Evolutionary conservation across 2,329 filamentous ascomycete genomes (phyloP), one percentile per base, ranked within the genome.

Genomic region (Aureobasidium sp.): DNA sequence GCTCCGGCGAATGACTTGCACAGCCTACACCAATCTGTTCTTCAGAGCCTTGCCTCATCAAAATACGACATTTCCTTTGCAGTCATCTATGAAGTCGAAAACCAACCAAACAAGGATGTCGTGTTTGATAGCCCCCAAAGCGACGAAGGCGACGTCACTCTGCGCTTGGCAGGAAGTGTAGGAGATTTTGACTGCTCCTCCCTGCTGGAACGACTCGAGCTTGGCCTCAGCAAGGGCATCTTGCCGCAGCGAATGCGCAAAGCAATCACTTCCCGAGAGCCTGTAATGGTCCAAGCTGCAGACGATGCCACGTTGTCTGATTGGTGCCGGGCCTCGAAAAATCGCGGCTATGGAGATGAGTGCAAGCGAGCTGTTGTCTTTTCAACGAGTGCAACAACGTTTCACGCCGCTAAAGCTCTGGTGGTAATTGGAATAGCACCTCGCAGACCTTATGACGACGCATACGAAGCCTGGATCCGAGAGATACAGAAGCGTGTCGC

Each of bases 391-490:
- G 34, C 5, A 22, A 34, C 29, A 3, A 3, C 29, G 6, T 49
- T 49, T 3, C 29, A 49, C 1, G 7, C 9, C 20, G 47, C 34
- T 36, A n/a, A 20, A 3, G 63, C 58, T 8, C 11, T 64, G 8
- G 25, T 64, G 12, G 59, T 64, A 5, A 22, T 62, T 1, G 63
- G 63, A 5, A 15, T 64, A 8, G 57, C 61, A 31, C 57, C 58
- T 36, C 58, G 59, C n/a, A 64, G 60, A 42, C 53, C 63, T 1
- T 64, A 59, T 17, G 57, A 45, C 7, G 29, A 52, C 1, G 52
- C 41, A 15, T 60, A 64, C 25, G 37, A 53, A 17, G 55, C 34
- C 0, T 64, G 49, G 25, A 47, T 62, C 0, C 42, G 37, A 17
- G 58, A 60, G n/a, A 9, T 64, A 5, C 39, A 57, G 11, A 45